Base-by-base conservation (phyloP, 2,329 filamentous ascomycete genomes). In the Exophiala aquamarina region DNA sequence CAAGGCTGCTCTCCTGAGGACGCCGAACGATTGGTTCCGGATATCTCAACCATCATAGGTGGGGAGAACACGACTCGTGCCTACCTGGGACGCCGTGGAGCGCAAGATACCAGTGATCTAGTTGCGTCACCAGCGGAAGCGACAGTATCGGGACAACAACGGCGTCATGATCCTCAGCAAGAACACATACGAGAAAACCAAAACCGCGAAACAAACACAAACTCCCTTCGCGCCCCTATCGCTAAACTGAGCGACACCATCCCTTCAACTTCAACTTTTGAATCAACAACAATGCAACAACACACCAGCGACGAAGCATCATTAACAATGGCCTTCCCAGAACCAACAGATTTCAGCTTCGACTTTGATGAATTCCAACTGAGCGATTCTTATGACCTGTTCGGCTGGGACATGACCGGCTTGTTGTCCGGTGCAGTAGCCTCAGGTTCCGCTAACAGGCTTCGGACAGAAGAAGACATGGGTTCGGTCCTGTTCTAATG, bases 51-150 rank as follows among this genome's bases (percentile, higher is more conserved):
- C 8, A 57, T 62, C 9, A 59, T 61, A 47, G 59, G 59, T 18
- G 59, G 59, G 23, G 59, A 61, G 37, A 57, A 59, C 43, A 52
- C 57, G 19, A 59, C 59, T 13, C 49, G 59, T 20, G 59, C 54
- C 15, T 62, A 61, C 44, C 36, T 62, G n/a, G 26, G 43, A 9
- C 43, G 43, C 7, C 43, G 43, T n/a, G 26, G 11, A 15, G 3
- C n/a, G 6, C n/a, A 14, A 6, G 38, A 28, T 3, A 15, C 23
- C 23, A 6, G 6, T 26, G 11, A 11, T 26, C 23, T 6, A 11
- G 23, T 26, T 26, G n/a, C n/a, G n/a, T 11, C 23, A 26, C 23
- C 11, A 6, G 6, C 23, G 23, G 23, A 26, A 6, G 23, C 11
- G 23, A 26, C 23, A 26, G n/a, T n/a, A n/a, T 11, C 21, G 17